A percentile compares a stretch with the other conserved stretches of the same genome.
phyloP scores from a whole-genome alignment of 192 early-diverging fungal genomes.

The Bifiguratus adelaidae region DNA sequence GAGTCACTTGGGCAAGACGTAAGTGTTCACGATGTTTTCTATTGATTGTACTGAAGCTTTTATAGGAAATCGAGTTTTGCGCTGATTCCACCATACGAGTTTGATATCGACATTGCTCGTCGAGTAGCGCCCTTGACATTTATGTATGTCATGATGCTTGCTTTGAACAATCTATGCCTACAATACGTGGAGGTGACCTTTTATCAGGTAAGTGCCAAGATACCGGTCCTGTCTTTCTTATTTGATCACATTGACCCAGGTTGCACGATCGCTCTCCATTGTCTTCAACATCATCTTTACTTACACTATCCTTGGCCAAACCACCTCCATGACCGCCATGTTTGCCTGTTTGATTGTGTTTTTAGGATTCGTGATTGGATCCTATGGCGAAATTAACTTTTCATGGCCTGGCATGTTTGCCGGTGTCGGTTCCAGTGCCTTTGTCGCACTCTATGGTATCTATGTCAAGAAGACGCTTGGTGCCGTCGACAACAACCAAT shows the following conservation, averaged over 20 bases:
- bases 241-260: conserved; percentile 9
- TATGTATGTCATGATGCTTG: conserved; percentile 55
- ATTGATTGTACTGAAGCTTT: background rate
- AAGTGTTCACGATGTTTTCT: conserved; percentile 1
- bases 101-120: conserved; percentile 34
- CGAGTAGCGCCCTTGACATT: conserved; percentile 45
- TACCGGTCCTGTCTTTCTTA: background rate
- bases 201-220: conserved; percentile 33
- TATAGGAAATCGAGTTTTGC: conserved; percentile 15
- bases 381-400: conserved; percentile 57
- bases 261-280: conserved; percentile 54
- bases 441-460: conserved; percentile 60
- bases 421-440: conserved; percentile 49
- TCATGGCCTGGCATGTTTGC: conserved; percentile 50
- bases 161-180: conserved; percentile 54
- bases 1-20: conserved; percentile 44
- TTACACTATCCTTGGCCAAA: conserved; percentile 41
- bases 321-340: conserved; percentile 37
- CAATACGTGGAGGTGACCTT: conserved; percentile 58
- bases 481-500: conserved; percentile 55
- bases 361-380: conserved; percentile 50
- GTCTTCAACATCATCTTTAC: conserved; percentile 60
- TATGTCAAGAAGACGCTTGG: conserved; percentile 55
- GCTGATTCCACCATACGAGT: conserved; percentile 55
- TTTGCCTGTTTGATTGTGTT: conserved; percentile 47